Percentiles rank a stretch among this genome's conserved stretches.
Conservation (phyloP, 768 basidiomycete species). For the Ramaria rubella region DNA sequence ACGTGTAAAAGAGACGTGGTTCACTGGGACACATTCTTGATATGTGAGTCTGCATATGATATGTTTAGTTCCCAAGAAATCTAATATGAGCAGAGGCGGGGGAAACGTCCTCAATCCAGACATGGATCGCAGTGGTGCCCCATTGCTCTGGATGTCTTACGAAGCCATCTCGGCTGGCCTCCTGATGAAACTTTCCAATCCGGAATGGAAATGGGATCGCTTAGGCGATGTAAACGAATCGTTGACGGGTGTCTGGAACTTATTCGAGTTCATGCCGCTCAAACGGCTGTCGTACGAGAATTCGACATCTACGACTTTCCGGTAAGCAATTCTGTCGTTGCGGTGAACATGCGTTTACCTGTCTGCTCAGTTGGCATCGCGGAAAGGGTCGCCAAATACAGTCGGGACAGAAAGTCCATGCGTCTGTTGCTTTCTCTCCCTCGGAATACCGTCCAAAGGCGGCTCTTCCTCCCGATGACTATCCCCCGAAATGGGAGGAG, state of each 20-base stretch:
- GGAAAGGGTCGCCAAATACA: slow-evolving; percentile 8
- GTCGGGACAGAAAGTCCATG: slow-evolving; percentile 15
- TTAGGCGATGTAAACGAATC: not conserved
- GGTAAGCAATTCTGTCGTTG: not conserved
- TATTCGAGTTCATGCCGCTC: not conserved
- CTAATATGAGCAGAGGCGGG: slow-evolving; percentile 14
- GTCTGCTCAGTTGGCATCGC: not conserved
- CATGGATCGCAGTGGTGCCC: slow-evolving; percentile 12
- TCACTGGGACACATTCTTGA: slow-evolving; percentile 35
- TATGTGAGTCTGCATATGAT: slow-evolving; percentile 24
- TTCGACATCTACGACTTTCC: not conserved
- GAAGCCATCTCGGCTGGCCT: slow-evolving; percentile 25
- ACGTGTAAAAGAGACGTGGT: slow-evolving; percentile 37
- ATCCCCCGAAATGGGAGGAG: not conserved
- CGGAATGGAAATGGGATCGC: slow-evolving; percentile 8
- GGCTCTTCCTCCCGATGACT: not conserved
- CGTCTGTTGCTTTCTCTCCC: slow-evolving; percentile 13
- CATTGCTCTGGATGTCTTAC: slow-evolving; percentile 29
- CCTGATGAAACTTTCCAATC: slow-evolving; percentile 12
- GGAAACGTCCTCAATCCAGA: slow-evolving; percentile 13
- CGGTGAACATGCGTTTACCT: not conserved
- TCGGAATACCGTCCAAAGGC: slow-evolving; percentile 11
- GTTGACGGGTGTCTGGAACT: not conserved
- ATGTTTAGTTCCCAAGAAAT: not conserved
- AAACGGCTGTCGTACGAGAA: not conserved